Evolutionary conservation across 2,329 filamentous ascomycete genomes (phyloP).

Genomic region (Penicillium decumbens): DNA sequence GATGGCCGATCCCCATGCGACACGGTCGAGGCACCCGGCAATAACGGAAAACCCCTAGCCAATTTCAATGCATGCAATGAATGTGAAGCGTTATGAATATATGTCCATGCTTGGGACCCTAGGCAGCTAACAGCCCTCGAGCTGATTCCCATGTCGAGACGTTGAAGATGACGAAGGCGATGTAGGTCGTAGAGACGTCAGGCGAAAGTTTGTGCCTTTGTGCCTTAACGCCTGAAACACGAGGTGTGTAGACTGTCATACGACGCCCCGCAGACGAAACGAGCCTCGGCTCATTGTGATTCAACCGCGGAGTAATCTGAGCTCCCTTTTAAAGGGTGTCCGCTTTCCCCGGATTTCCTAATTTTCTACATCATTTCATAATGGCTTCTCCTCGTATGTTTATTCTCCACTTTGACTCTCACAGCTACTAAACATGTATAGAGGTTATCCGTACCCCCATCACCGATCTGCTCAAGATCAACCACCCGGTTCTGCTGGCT

Average conservation of each 20-base stretch:
- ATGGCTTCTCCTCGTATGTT: slow-evolving; percentile 79
- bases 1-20: slow-evolving; percentile 4
- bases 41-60: slow-evolving; percentile 3
- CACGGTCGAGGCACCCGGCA: slow-evolving; percentile 8
- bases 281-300: slow-evolving; percentile 10
- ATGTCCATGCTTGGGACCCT: neutral
- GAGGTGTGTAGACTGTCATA: neutral
- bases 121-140: neutral
- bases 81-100: neutral
- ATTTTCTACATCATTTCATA: slow-evolving; percentile 6
- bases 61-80: slow-evolving; percentile 4
- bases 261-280: neutral
- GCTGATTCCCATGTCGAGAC: slow-evolving; percentile 3
- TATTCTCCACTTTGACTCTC: neutral
- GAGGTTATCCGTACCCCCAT: slow-evolving; percentile 85
- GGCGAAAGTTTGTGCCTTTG: slow-evolving; percentile 1
- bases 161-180: neutral
- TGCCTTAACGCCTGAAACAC: neutral
- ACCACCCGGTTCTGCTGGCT: slow-evolving; percentile 90
- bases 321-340: slow-evolving; percentile 18
- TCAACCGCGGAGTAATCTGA: neutral
- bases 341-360: slow-evolving; percentile 20
- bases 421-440: slow-evolving; percentile 34
- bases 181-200: slow-evolving; percentile 1
- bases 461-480: slow-evolving; percentile 96